A percentile compares a stretch with the other conserved stretches of the same genome.
Evolutionary conservation across 176 grass and related monocot genomes (phyloP).

Genomic region (Carex pumila): DNA sequence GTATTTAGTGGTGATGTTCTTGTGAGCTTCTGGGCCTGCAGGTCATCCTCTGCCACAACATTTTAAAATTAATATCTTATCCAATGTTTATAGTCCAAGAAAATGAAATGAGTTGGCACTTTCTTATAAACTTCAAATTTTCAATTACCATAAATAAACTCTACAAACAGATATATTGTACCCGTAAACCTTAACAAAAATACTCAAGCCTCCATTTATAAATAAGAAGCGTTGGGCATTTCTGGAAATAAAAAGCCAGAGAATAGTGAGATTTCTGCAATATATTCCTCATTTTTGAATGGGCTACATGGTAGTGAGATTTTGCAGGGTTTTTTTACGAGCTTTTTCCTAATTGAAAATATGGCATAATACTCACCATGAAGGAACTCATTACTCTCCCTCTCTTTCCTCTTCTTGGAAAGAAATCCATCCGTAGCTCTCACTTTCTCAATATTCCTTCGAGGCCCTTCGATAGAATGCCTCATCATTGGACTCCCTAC

Average conservation of each 20-base stretch:
- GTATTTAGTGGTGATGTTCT: background rate
- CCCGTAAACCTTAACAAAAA: background rate
- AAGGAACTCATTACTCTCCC: conserved; percentile 7
- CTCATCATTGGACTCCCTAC: background rate
- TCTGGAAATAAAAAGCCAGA: background rate
- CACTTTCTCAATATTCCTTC: conserved; percentile 23
- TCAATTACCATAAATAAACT: conserved; percentile 3
- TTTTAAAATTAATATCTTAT: conserved; percentile 8
- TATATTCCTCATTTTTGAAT: background rate
- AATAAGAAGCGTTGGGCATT: background rate
- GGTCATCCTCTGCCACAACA: conserved; percentile 14
- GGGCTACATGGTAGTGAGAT: background rate
- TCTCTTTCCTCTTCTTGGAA: conserved; percentile 22
- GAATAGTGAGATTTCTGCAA: background rate
- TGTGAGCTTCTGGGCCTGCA: conserved; percentile 11
- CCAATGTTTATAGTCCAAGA: background rate
- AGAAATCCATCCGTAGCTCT: background rate
- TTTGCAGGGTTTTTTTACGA: background rate
- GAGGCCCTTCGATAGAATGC: background rate
- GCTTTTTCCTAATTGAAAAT: conserved; percentile 6
- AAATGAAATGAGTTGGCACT: conserved; percentile 8
- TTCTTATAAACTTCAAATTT: background rate
- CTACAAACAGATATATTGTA: background rate
- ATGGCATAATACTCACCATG: conserved; percentile 15
- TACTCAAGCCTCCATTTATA: background rate